Percentiles rank a stretch among this genome's conserved stretches.
Conservation (phyloP, 805 yeast species). For the Candida hispaniensis region DNA sequence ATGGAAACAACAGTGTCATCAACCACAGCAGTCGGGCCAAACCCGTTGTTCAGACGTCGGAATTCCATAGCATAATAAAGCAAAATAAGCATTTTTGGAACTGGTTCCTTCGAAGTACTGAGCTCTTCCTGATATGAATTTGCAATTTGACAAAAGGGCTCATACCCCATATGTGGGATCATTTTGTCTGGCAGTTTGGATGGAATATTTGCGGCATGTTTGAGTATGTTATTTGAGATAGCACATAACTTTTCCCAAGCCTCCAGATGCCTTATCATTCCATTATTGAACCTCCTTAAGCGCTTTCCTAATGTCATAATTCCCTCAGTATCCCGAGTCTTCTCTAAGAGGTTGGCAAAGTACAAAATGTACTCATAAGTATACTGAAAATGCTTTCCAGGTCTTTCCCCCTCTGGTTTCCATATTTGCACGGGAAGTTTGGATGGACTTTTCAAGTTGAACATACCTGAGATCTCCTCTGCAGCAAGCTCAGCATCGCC, state of each 20-base stretch:
- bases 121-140: constrained; percentile 36
- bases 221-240: constrained; percentile 41
- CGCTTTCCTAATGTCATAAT: constrained; percentile 56
- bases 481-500: constrained; percentile 45
- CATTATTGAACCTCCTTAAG: constrained; percentile 65
- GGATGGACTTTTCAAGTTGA: constrained; percentile 48
- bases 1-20: constrained; percentile 63
- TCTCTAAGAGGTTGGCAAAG: constrained; percentile 45
- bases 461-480: constrained; percentile 50
- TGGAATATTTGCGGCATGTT: constrained; percentile 36
- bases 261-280: constrained; percentile 53
- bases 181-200: constrained; percentile 42
- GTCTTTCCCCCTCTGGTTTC: constrained; percentile 86
- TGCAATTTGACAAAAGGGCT: constrained; percentile 32
- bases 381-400: constrained; percentile 85
- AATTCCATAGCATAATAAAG: constrained; percentile 37
- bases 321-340: constrained; percentile 45
- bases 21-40: constrained; percentile 61
- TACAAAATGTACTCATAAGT: constrained; percentile 58
- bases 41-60: constrained; percentile 65
- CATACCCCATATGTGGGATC: constrained; percentile 37
- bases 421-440: constrained; percentile 75
- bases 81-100: constrained; percentile 20
- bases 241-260: constrained; percentile 59
- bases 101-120: constrained; percentile 17